Conservation (phyloP, 2,329 filamentous ascomycete genomes). For the Alternaria arbusti region DNA sequence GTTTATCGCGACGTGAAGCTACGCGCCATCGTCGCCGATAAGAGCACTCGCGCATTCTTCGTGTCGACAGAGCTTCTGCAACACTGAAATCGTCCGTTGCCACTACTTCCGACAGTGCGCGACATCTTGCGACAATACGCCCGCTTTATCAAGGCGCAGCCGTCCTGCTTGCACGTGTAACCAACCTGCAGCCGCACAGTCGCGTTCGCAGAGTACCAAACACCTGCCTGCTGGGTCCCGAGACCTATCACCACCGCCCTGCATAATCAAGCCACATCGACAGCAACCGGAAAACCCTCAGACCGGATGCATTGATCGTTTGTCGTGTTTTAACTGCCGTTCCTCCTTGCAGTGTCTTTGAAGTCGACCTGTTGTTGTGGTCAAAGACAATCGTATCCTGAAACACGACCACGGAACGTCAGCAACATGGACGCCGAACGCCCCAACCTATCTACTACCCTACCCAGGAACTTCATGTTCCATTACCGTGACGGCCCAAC, state of each 20-base stretch:
- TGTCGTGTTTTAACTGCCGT: conserved; percentile 15
- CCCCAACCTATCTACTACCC: conserved; percentile 56
- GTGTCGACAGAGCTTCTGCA: conserved; percentile 25
- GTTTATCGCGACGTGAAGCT: conserved; percentile 19
- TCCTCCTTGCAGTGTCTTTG: conserved; percentile 35
- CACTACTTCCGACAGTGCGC: conserved; percentile 25
- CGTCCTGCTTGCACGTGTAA: conserved; percentile 41
- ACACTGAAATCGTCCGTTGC: conserved; percentile 15
- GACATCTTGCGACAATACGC: conserved; percentile 24
- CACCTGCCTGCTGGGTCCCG: conserved; percentile 40
- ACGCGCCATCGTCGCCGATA: conserved; percentile 29
- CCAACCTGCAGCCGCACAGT: conserved; percentile 40
- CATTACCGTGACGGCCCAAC: conserved; percentile 54
- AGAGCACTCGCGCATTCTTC: conserved; percentile 25
- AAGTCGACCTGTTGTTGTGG: conserved; percentile 20
- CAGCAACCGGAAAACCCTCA: conserved; percentile 19
- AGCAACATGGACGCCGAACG: conserved; percentile 50
- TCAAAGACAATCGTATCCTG: conserved; percentile 15
- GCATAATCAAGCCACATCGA: conserved; percentile 27
- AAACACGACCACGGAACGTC: conserved; percentile 3
- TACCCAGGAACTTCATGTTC: conserved; percentile 59
- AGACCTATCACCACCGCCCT: conserved; percentile 28
- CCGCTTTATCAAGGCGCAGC: conserved; percentile 26
- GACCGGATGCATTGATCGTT: conserved; percentile 20
- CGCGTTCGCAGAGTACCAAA: conserved; percentile 45